phyloP scores from a whole-genome alignment of 2,329 filamentous ascomycete species.

The Sporothrix dimorphospora region DNA sequence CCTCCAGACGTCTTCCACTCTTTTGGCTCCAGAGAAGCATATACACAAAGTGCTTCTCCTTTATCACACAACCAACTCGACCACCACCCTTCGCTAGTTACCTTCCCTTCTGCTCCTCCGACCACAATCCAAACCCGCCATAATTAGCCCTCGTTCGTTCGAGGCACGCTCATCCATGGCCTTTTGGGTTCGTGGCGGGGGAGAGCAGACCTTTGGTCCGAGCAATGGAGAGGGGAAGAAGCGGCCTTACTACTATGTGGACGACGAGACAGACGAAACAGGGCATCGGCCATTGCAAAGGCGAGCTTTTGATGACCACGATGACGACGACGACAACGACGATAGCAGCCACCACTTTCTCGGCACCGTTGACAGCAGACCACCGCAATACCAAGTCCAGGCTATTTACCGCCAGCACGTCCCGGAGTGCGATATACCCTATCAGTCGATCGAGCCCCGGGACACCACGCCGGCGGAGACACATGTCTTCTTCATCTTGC shows the following conservation, averaged over 20 bases:
- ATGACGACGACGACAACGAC: background rate
- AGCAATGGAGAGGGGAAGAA: background rate
- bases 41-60: no score
- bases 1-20: background rate
- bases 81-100: background rate
- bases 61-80: background rate
- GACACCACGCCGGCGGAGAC: slow-evolving; percentile 10
- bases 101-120: slow-evolving; percentile 17
- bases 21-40: no score
- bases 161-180: slow-evolving; percentile 23
- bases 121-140: slow-evolving; percentile 20
- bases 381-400: background rate
- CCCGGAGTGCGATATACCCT: slow-evolving; percentile 27
- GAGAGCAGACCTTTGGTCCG: slow-evolving; percentile 15
- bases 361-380: background rate
- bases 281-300: background rate
- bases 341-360: background rate
- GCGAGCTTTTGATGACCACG: background rate
- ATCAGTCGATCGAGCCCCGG: slow-evolving; percentile 26
- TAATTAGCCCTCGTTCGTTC: background rate
- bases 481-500: slow-evolving; percentile 25
- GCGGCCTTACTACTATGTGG: slow-evolving; percentile 19
- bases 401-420: background rate
- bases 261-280: slow-evolving; percentile 2
- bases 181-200: slow-evolving; percentile 28